A percentile compares a stretch with the other conserved stretches of the same genome.
These are phyloP conservation scores for Gigaspora rosea DNA, from an alignment of 192 early-diverging fungal species.

Conservation along the genomic window DNA sequence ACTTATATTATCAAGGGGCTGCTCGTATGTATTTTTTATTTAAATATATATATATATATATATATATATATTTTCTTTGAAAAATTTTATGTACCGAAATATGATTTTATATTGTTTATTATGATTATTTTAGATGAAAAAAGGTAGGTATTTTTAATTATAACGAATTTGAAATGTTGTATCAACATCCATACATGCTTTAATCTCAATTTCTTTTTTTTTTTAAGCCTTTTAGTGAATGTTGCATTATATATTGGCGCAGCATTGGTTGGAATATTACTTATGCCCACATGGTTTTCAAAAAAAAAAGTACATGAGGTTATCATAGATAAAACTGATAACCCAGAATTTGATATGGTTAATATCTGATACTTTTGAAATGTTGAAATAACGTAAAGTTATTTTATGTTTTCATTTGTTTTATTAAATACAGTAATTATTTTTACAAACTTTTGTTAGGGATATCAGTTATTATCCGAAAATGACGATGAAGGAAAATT, in stretches of 20 bases:
- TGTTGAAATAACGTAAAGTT: not conserved
- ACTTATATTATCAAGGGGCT: slow-evolving; percentile 61
- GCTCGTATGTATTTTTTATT: slow-evolving; percentile 48
- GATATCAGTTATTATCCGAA: slow-evolving; percentile 22
- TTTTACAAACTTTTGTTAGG: not conserved
- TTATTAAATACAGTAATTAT: not conserved
- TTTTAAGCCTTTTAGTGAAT: slow-evolving; percentile 24
- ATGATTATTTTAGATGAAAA: slow-evolving; percentile 1
- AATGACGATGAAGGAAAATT: slow-evolving; percentile 14
- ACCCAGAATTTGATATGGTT: not conserved
- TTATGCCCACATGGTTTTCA: slow-evolving; percentile 34
- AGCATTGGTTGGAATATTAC: slow-evolving; percentile 41
- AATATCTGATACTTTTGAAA: slow-evolving; percentile 1
- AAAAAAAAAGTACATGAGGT: not conserved
- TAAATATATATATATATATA: not conserved
- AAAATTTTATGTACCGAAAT: not conserved
- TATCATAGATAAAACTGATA: not conserved
- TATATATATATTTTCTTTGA: too few relatives aligned
- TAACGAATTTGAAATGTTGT: too few relatives aligned
- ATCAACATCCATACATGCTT: too few relatives aligned
- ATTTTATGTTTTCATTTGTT: not conserved
- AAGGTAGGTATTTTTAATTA: slow-evolving; percentile 30
- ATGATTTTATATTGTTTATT: not conserved
- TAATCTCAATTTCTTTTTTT: too few relatives aligned
- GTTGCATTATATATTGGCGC: slow-evolving; percentile 41